Percentiles rank a stretch among this genome's conserved stretches.
Conservation (phyloP, 306 rosid species). For the Malus sieversii region DNA sequence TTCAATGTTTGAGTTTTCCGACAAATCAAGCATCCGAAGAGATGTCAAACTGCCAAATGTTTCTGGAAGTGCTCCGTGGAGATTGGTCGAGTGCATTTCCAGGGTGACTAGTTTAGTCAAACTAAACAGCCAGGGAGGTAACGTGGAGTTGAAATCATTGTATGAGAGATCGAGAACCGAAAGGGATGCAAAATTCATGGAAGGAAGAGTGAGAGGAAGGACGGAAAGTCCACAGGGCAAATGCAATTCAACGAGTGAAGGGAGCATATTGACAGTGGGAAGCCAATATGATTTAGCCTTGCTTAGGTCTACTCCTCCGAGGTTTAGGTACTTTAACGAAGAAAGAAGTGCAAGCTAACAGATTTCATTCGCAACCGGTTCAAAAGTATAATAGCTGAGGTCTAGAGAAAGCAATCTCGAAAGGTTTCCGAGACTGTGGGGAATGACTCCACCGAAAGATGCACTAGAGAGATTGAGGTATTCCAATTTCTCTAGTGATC, state of each 20-base stretch:
- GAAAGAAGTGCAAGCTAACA: not conserved
- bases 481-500: slow-evolving; percentile 6
- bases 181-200: slow-evolving; percentile 30
- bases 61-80: slow-evolving; percentile 4
- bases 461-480: slow-evolving; percentile 13
- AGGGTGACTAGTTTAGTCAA: slow-evolving; percentile 3
- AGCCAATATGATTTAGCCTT: slow-evolving; percentile 6
- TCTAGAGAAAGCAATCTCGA: not conserved
- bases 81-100: not conserved
- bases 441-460: slow-evolving; percentile 4
- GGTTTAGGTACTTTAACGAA: slow-evolving; percentile 1
- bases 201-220: slow-evolving; percentile 15
- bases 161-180: not conserved
- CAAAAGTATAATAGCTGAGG: not conserved
- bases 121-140: slow-evolving; percentile 25
- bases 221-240: slow-evolving; percentile 17
- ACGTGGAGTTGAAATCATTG: slow-evolving; percentile 5
- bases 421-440: slow-evolving; percentile 8
- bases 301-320: not conserved
- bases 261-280: slow-evolving; percentile 5
- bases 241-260: slow-evolving; percentile 20
- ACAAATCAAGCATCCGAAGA: slow-evolving; percentile 6
- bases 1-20: not conserved
- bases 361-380: not conserved
- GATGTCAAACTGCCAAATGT: not conserved